Conservation (phyloP, 352 stramenopile species). For the Globisporangium spinosum region DNA sequence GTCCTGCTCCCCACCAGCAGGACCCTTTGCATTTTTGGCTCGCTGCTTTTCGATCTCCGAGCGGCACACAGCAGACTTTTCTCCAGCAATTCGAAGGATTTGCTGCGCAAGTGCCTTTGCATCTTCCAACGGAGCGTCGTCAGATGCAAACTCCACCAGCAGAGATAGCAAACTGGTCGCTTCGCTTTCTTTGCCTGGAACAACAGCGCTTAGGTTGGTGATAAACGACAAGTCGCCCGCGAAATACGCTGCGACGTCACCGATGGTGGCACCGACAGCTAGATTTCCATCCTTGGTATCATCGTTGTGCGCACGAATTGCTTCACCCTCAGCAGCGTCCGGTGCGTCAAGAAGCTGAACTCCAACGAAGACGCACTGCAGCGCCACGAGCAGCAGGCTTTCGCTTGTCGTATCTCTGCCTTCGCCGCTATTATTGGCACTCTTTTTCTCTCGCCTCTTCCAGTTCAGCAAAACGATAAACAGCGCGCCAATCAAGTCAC, state of each 20-base stretch:
- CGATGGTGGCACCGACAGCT: conserved; percentile 8
- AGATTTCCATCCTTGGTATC: conserved; percentile 4
- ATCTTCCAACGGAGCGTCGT: conserved; percentile 13
- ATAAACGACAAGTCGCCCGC: conserved; percentile 31
- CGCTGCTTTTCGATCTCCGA: neutral
- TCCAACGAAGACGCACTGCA: conserved; percentile 53
- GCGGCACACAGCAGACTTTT: conserved; percentile 17
- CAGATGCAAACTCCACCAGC: conserved; percentile 8
- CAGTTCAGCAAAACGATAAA: conserved; percentile 45
- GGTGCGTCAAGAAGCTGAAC: conserved; percentile 22
- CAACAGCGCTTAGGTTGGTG: conserved; percentile 30
- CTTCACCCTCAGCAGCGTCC: conserved; percentile 5
- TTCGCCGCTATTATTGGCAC: neutral
- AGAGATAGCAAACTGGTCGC: conserved; percentile 19
- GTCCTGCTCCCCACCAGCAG: neutral
- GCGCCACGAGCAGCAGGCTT: conserved; percentile 49
- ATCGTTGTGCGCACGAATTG: conserved; percentile 4
- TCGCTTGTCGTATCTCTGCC: conserved; percentile 28
- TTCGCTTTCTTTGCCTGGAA: conserved; percentile 1
- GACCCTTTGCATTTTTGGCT: neutral
- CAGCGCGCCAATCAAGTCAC: conserved; percentile 37
- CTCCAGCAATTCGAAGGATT: conserved; percentile 13
- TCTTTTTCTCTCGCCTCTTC: conserved; percentile 15
- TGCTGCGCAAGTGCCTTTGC: conserved; percentile 8
- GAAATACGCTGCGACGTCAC: conserved; percentile 32